Evolutionary conservation across 345 rosid genomes (phyloP), one percentile per base, ranked within the genome.

Genomic region (Salix suchowensis): DNA sequence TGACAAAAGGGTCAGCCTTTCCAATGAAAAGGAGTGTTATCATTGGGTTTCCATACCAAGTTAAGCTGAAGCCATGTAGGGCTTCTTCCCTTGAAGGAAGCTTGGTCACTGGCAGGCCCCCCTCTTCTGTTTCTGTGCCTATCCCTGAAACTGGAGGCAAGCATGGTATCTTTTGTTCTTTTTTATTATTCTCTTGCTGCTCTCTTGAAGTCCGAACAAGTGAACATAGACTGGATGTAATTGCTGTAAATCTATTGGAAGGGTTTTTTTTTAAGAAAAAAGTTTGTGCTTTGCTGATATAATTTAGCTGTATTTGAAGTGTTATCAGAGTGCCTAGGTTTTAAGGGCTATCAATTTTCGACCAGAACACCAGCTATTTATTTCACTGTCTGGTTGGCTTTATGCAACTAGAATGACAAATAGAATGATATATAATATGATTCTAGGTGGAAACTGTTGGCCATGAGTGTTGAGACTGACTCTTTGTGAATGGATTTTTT

Each of bases 41-140:
- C 54, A 46, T 52, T 64, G 88, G 88, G 36, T 82, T 81, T 40
- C 78, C 90, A 3, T 82, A 76, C 70, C 91, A 85, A 21, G 5
- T 86, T 65, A 87, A 82, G 80, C 71, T 89, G 42, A 89, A 82
- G 80, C 82, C 92, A 40, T 74, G 74, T 52, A 79, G 82, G 74
- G 84, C 78, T 40, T 78, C 84, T 11, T 80, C n/a, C 16, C 55
- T 85, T 70, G 79, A 86, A 79, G 91, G 87, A 42, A 86, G 88
- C 84, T 82, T 86, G 77, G 85, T 84, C 40, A 71, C 80, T 65
- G 89, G 89, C 68, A 86, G 81, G 70, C 87, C 89, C 68, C 81
- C 88, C 32, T 86, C 93, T 24, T 83, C 96, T 1, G 87, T 84
- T 34, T 86, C 94, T 24, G 85, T 71, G 3, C 85, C 96, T 65